Conservation (phyloP, 2,329 filamentous ascomycete species). For the Nothophoma quercina region DNA sequence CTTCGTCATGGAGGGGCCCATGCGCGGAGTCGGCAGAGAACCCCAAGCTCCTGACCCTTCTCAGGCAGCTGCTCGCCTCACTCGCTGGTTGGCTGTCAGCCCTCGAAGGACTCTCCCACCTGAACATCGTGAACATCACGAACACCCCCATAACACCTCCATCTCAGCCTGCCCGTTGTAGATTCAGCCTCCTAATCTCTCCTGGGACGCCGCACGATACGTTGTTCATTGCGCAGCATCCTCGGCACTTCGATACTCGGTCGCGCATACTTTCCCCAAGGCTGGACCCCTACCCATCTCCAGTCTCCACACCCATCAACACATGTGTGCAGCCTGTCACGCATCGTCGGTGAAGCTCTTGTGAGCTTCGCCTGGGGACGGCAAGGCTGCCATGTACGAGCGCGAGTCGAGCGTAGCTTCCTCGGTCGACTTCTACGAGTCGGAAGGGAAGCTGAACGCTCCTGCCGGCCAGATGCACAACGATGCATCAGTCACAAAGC, state of each 20-base stretch:
- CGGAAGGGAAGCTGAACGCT: slow-evolving; percentile 30
- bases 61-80: slow-evolving; percentile 26
- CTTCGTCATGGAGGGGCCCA: slow-evolving; percentile 17
- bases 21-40: background rate
- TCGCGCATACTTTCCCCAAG: background rate
- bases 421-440: slow-evolving; percentile 48
- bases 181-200: background rate
- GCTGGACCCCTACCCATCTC: background rate
- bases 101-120: slow-evolving; percentile 1
- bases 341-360: slow-evolving; percentile 37
- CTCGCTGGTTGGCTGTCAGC: slow-evolving; percentile 17
- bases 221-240: background rate
- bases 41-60: background rate
- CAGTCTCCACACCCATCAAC: slow-evolving; percentile 8
- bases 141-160: background rate
- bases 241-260: background rate
- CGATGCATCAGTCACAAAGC: slow-evolving; percentile 36
- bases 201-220: background rate
- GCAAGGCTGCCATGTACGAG: slow-evolving; percentile 39
- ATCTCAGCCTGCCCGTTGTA: background rate
- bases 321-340: slow-evolving; percentile 41
- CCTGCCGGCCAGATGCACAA: slow-evolving; percentile 22
- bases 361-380: slow-evolving; percentile 39
- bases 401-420: slow-evolving; percentile 45
- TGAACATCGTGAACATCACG: background rate